Percentiles rank a stretch among this genome's conserved stretches.
Conservation (phyloP, 2,329 filamentous ascomycete genomes). For the Elsinoe batatas region DNA sequence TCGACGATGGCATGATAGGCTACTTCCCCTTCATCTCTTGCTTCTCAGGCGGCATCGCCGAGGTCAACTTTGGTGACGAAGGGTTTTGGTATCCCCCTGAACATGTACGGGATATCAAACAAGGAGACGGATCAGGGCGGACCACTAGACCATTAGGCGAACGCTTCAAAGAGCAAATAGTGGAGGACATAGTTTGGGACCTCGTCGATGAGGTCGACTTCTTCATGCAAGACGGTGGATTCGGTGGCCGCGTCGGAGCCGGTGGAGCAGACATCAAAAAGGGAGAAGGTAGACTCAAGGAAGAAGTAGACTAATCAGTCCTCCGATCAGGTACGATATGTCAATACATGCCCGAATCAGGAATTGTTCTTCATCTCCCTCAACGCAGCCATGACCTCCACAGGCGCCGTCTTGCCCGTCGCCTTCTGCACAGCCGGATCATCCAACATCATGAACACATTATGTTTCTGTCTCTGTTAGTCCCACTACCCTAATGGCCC, state of each 20-base stretch:
- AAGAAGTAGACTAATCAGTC: constrained; percentile 14
- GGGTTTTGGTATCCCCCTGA: constrained; percentile 83
- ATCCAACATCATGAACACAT: constrained; percentile 87
- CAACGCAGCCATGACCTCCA: constrained; percentile 76
- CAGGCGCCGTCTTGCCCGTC: constrained; percentile 68
- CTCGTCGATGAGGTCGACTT: constrained; percentile 91
- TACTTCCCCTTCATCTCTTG: constrained; percentile 93
- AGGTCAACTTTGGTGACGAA: constrained; percentile 80
- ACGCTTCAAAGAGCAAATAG: constrained; percentile 85
- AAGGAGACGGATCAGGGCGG: constrained; percentile 24
- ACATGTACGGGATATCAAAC: constrained; percentile 32
- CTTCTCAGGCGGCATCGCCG: constrained; percentile 80
- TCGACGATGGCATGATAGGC: constrained; percentile 89
- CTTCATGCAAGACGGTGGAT: constrained; percentile 59
- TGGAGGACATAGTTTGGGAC: constrained; percentile 87
- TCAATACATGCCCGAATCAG: not conserved
- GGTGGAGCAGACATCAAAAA: constrained; percentile 18
- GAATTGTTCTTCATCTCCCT: constrained; percentile 75
- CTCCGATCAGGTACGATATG: not conserved
- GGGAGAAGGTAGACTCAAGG: constrained; percentile 16
- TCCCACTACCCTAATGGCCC: constrained; percentile 3
- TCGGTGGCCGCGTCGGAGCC: constrained; percentile 23
- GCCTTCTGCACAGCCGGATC: constrained; percentile 77
- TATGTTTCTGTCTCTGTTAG: constrained; percentile 56
- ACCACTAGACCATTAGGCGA: constrained; percentile 56